Evolutionary conservation across 2,329 filamentous ascomycete species (phyloP).

Genomic region (Claviceps sp.): DNA sequence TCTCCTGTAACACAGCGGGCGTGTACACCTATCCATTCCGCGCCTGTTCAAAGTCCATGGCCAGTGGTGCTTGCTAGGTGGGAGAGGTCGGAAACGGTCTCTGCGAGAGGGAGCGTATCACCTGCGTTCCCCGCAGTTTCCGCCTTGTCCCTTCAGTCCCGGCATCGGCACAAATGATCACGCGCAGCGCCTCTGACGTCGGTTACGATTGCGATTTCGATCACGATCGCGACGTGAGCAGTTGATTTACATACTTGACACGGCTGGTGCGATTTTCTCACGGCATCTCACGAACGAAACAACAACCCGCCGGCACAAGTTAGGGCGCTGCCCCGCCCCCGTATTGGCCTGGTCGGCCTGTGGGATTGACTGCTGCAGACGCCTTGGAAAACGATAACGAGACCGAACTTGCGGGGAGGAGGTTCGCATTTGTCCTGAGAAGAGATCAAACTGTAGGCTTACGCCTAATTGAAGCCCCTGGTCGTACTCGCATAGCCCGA

Average conservation of each 20-base stretch:
- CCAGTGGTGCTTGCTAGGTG: constrained; percentile 41
- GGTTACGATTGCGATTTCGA: background rate
- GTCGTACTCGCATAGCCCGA: background rate
- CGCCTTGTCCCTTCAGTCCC: constrained; percentile 15
- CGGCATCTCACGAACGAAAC: background rate
- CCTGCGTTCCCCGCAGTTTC: constrained; percentile 41
- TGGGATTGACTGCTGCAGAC: background rate
- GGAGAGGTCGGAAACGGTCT: constrained; percentile 36
- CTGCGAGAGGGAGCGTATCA: constrained; percentile 36
- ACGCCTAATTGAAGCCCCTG: background rate
- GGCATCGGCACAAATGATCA: constrained; percentile 5
- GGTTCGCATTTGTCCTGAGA: background rate
- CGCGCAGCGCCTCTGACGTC: background rate
- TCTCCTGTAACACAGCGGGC: background rate
- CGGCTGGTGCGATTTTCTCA: background rate
- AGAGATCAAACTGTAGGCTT: background rate
- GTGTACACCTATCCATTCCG: constrained; percentile 7
- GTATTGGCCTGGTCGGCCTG: constrained; percentile 5
- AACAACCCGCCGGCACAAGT: background rate
- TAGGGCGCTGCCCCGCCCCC: background rate
- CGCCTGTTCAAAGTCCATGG: constrained; percentile 34
- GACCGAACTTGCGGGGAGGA: constrained; percentile 3
- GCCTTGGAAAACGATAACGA: background rate
- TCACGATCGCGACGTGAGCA: too few relatives aligned
- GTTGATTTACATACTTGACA: too few relatives aligned